Conservation (phyloP, 225 moss, liverwort and hornwort genomes). For the Neckera pumila region DNA sequence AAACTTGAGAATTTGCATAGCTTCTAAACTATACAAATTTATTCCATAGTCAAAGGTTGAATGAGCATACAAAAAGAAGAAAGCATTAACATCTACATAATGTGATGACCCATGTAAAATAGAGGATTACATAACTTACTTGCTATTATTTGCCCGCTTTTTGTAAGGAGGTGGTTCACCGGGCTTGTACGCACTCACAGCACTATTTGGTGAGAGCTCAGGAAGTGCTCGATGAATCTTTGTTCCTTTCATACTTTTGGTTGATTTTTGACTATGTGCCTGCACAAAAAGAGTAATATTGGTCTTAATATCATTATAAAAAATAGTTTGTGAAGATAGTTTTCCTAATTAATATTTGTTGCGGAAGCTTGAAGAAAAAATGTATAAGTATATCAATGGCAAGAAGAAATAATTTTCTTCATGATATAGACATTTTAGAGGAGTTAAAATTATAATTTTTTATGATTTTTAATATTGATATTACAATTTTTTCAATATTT, state of each 20-base stretch:
- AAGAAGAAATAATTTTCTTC: neutral
- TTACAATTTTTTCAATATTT: neutral
- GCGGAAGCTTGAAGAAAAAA: neutral
- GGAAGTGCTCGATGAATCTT: constrained; percentile 78
- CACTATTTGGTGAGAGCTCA: constrained; percentile 81
- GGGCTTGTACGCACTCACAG: constrained; percentile 55
- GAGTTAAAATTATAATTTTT: neutral
- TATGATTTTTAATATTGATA: no score
- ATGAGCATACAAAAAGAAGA: neutral
- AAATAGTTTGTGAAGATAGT: neutral
- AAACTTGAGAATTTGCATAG: fast-evolving
- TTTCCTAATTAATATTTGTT: neutral
- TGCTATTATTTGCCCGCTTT: constrained; percentile 93
- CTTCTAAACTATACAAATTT: neutral
- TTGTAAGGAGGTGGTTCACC: constrained; percentile 98
- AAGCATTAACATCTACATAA: no score
- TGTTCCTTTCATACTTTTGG: constrained; percentile 71
- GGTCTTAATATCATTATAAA: fast-evolving
- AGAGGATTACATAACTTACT: constrained; percentile 23
- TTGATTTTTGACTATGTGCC: constrained; percentile 54
- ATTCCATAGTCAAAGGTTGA: neutral
- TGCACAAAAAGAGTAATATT: neutral
- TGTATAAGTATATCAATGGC: no score
- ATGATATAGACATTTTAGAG: neutral
- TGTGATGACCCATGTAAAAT: no score